Percentiles rank a stretch among this genome's conserved stretches.
Evolutionary conservation across 225 moss, liverwort and hornwort genomes (phyloP).

Genomic region (Bryoerythrophyllum caledonicum): DNA sequence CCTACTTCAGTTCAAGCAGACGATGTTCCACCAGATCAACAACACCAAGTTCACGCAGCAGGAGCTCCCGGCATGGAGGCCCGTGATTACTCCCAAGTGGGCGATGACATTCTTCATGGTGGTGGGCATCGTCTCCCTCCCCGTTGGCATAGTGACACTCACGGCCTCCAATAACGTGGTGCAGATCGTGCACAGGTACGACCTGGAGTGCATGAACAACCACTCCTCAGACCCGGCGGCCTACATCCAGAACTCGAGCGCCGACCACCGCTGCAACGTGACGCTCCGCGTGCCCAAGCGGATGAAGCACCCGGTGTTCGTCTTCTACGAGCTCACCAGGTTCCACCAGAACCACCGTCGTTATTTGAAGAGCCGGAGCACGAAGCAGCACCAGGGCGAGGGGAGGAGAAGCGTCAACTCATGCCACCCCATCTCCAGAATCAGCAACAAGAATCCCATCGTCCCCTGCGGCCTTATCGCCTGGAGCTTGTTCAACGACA

Average conservation of each 20-base stretch:
- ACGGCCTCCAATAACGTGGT: constrained; percentile 60
- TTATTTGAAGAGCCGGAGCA: constrained; percentile 70
- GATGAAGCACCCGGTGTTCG: constrained; percentile 64
- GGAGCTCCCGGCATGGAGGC: constrained; percentile 59
- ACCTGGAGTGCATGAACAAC: constrained; percentile 37
- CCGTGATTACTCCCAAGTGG: constrained; percentile 69
- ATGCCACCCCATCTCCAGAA: constrained; percentile 63
- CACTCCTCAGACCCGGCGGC: constrained; percentile 24
- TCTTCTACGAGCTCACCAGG: constrained; percentile 73
- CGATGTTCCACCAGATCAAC: constrained; percentile 22
- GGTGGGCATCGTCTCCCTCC: constrained; percentile 63
- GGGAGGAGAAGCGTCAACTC: background rate
- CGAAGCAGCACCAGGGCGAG: constrained; percentile 48
- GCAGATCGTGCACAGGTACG: constrained; percentile 69
- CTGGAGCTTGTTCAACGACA: constrained; percentile 83
- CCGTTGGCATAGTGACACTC: constrained; percentile 67
- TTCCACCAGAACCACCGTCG: constrained; percentile 87
- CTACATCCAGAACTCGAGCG: constrained; percentile 29
- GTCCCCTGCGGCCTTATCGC: constrained; percentile 89
- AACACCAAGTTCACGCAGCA: constrained; percentile 34
- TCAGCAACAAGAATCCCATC: constrained; percentile 40
- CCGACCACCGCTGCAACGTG: constrained; percentile 34
- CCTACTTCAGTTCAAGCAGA: background rate
- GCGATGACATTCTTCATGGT: constrained; percentile 58
- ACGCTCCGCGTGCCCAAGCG: constrained; percentile 43